Conservation (phyloP, 257 asterid genomes). For the Marsdenia floribunda region DNA sequence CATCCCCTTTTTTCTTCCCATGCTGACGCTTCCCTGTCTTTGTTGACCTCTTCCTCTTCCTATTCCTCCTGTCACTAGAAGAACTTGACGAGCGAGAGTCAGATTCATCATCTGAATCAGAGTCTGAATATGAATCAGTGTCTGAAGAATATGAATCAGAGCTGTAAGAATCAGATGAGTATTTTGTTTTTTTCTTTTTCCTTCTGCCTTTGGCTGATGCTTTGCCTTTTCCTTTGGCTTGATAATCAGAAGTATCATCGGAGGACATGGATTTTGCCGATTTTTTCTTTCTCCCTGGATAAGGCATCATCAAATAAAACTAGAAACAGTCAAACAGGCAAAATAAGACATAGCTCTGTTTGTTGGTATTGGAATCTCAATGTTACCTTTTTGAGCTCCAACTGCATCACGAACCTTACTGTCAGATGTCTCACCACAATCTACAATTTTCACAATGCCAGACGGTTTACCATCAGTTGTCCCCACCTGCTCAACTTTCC, state of each 20-base stretch:
- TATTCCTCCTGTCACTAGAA: slow-evolving; percentile 73
- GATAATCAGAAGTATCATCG: slow-evolving; percentile 42
- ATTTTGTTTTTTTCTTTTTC: slow-evolving; percentile 55
- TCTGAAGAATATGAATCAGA: slow-evolving; percentile 63
- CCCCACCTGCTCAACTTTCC: slow-evolving; percentile 79
- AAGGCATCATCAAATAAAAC: slow-evolving; percentile 13
- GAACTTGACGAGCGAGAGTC: slow-evolving; percentile 69
- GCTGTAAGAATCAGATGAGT: slow-evolving; percentile 81
- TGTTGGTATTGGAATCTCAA: not conserved
- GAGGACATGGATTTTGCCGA: slow-evolving; percentile 32
- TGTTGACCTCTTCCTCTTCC: slow-evolving; percentile 61
- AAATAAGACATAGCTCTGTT: slow-evolving; percentile 6
- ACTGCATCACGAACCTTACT: slow-evolving; percentile 24
- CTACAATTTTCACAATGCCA: slow-evolving; percentile 62
- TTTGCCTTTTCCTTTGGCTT: slow-evolving; percentile 44
- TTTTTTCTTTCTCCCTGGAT: slow-evolving; percentile 56
- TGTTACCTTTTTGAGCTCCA: slow-evolving; percentile 60
- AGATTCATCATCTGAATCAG: slow-evolving; percentile 54
- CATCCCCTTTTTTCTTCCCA: slow-evolving; percentile 40
- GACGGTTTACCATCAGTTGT: slow-evolving; percentile 59
- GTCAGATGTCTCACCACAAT: slow-evolving; percentile 68
- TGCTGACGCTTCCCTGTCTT: slow-evolving; percentile 42
- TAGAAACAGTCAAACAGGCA: slow-evolving; percentile 15
- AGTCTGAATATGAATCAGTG: slow-evolving; percentile 56
- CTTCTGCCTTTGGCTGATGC: slow-evolving; percentile 36